Evolutionary conservation across 768 basidiomycete species (phyloP), one percentile per base, ranked within the genome.

Genomic region (Auricularia sp.): DNA sequence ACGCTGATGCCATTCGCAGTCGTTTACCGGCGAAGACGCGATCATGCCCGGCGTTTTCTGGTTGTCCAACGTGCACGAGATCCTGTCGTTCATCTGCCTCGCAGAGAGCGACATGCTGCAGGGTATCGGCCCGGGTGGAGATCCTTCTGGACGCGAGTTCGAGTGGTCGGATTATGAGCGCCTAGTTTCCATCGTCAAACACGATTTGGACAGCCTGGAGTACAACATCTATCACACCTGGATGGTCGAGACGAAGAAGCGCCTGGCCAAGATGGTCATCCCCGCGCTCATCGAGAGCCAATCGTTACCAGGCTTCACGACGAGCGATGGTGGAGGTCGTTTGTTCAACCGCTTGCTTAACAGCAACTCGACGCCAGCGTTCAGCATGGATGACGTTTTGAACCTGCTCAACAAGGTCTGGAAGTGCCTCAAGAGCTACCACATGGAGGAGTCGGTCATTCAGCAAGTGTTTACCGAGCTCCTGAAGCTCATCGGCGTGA

Each of bases 221-320:
- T 98, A 98, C 81, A 99, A 99, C 81, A 96, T 99, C 76, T 98
- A 98, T 75, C 96, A 98, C 75, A 98, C 96, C 0, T 98, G 94
- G 92, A 98, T 99, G 94, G 79, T 90, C 64, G 97, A 98, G 78
- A 91, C 94, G 45, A 99, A 98, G 85, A 95, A 94, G 79, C 89
- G 88, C 65, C 80, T 99, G 47, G 82, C 86, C 58, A 98, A 98
- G 81, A 98, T 98, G 94, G 91, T 98, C 54, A 94, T 99, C 65
- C 97, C 97, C n/a, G 97, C 97, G 3, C 77, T 98, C 67, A 94
- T 98, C 70, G 97, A 98, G 76, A 95, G 92, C 68, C 97, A 98
- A 74, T 96, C 96, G 24, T 80, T 99, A 56, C 97, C 97, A 4
- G 97, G 97, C 4, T 98, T 99, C 77, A 95, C 95, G 45, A 95